phyloP scores from a whole-genome alignment of 2,329 filamentous ascomycete genomes.

The Chaetomium strumarium region DNA sequence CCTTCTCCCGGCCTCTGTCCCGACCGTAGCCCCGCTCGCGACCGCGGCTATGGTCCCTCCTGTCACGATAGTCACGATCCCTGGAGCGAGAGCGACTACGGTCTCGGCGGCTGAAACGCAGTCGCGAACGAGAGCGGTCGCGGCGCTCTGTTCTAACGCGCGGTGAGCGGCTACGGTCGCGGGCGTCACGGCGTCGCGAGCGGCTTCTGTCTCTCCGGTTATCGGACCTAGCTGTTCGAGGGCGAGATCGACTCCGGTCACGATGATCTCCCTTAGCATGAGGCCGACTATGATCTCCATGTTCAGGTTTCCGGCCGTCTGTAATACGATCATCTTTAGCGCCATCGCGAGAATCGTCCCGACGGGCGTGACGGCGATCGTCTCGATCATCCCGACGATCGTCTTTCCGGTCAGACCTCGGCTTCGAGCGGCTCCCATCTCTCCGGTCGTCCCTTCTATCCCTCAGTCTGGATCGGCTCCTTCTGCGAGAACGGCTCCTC shows the following conservation, averaged over 20 bases:
- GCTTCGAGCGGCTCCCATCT: slow-evolving; percentile 23
- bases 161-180: slow-evolving; percentile 28
- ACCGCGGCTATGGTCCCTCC: slow-evolving; percentile 23
- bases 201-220: slow-evolving; percentile 23
- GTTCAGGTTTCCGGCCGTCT: slow-evolving; percentile 20
- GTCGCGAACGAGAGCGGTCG: slow-evolving; percentile 29
- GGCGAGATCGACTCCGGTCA: slow-evolving; percentile 25
- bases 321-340: slow-evolving; percentile 28
- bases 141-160: slow-evolving; percentile 24
- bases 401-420: not conserved
- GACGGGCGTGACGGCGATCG: slow-evolving; percentile 13
- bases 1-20: slow-evolving; percentile 18
- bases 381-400: slow-evolving; percentile 17
- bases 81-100: slow-evolving; percentile 34
- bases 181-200: slow-evolving; percentile 23
- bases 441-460: slow-evolving; percentile 26
- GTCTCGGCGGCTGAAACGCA: slow-evolving; percentile 26
- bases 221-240: slow-evolving; percentile 27
- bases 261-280: slow-evolving; percentile 27
- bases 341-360: slow-evolving; percentile 17
- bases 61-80: slow-evolving; percentile 26
- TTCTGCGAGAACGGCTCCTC: slow-evolving; percentile 26
- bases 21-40: slow-evolving; percentile 8
- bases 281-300: slow-evolving; percentile 24
- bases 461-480: slow-evolving; percentile 26